A percentile compares a stretch with the other conserved stretches of the same genome.
These are phyloP conservation scores for Logfia minima DNA, from an alignment of 129 eudicot species.

Conservation along the genomic window DNA sequence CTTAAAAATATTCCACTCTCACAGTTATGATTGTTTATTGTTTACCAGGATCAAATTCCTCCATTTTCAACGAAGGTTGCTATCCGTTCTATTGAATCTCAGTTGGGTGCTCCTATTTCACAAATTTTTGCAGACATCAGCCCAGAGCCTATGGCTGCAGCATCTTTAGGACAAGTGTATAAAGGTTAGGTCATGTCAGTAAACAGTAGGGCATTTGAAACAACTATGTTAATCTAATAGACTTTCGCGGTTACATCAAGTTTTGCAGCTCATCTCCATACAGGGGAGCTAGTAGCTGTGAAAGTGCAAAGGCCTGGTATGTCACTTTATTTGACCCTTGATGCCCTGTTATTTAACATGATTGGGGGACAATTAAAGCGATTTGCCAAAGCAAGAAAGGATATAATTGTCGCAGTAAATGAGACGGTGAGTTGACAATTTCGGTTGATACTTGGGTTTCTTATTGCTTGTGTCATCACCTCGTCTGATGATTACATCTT, in stretches of 20 bases:
- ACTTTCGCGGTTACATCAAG: slow-evolving; percentile 44
- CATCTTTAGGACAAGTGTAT: slow-evolving; percentile 96
- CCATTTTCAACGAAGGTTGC: slow-evolving; percentile 83
- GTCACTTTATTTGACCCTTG: slow-evolving; percentile 84
- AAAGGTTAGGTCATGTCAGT: slow-evolving; percentile 56
- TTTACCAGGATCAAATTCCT: slow-evolving; percentile 86
- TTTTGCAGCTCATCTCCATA: slow-evolving; percentile 96
- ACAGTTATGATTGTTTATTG: neutral
- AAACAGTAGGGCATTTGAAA: neutral
- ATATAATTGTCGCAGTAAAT: slow-evolving; percentile 89
- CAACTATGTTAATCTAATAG: slow-evolving; percentile 23
- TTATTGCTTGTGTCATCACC: neutral
- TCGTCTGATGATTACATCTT: slow-evolving; percentile 15
- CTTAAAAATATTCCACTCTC: neutral
- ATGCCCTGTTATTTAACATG: slow-evolving; percentile 90
- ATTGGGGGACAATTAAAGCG: slow-evolving; percentile 94
- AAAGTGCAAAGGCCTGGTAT: slow-evolving; percentile 98
- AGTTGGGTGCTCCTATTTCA: slow-evolving; percentile 77
- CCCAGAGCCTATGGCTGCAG: slow-evolving; percentile 88
- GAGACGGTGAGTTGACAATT: slow-evolving; percentile 70
- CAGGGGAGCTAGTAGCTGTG: slow-evolving; percentile 98
- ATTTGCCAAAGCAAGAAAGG: slow-evolving; percentile 96
- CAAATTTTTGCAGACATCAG: slow-evolving; percentile 85
- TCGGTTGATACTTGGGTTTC: neutral
- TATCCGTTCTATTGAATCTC: slow-evolving; percentile 67